Evolutionary conservation across 2,329 filamentous ascomycete species (phyloP).

Genomic region (Aspergillus aculeatus): DNA sequence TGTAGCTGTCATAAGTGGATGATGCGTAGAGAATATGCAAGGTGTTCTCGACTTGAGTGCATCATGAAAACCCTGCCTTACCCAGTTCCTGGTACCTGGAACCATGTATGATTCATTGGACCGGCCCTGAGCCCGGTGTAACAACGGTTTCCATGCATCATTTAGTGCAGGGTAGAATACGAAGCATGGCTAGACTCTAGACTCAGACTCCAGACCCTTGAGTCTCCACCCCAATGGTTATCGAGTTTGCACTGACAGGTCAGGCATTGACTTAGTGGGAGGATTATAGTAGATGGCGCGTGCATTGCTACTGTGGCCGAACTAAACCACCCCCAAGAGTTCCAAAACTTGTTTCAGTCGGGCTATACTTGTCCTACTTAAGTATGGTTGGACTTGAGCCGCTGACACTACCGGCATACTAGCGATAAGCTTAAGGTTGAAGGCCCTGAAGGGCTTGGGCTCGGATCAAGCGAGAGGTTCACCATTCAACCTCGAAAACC

Average conservation of each 20-base stretch:
- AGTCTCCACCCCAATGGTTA: no score
- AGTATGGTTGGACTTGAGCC: not conserved
- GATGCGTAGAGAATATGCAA: not conserved
- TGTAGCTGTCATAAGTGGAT: not conserved
- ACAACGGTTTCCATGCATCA: not conserved
- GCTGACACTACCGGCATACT: constrained; percentile 1
- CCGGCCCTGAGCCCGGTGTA: not conserved
- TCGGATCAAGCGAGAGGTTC: not conserved
- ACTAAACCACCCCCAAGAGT: not conserved
- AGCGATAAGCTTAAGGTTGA: constrained; percentile 6
- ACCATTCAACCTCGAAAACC: not conserved
- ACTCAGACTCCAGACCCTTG: no score
- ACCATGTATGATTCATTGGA: not conserved
- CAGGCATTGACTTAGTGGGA: not conserved
- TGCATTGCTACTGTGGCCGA: not conserved
- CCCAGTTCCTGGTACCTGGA: not conserved
- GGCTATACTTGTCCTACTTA: not conserved
- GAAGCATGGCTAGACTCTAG: no score
- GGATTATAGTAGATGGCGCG: not conserved
- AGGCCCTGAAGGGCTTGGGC: not conserved
- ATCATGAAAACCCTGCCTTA: not conserved
- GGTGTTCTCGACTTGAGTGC: not conserved
- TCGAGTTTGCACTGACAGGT: no score
- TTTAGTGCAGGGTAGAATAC: not conserved
- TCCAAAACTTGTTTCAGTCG: constrained; percentile 1